Evolutionary conservation across 192 early-diverging fungal genomes (phyloP), one percentile per base, ranked within the genome.

Genomic region (Backusella tarrabulga): DNA sequence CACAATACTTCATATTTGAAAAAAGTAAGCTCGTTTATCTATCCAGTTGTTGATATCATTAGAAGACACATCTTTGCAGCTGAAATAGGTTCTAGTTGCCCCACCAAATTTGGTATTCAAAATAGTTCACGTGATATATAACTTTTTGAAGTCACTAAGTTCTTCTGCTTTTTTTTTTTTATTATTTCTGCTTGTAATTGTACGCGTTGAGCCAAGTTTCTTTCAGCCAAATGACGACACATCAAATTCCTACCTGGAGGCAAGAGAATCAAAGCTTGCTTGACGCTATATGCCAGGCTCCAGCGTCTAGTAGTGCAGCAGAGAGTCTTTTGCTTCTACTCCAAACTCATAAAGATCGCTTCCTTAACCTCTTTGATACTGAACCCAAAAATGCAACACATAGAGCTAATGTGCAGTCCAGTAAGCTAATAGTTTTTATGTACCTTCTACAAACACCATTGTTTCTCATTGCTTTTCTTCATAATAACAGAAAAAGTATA

Each of bases 401-500:
- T 52, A 75, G 81, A 67, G 40, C 44, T 14, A 56, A 36, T 29
- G 52, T 82, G n/a, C 60, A 76, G 34, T 71, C 66, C 35, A 77
- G 81, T 82, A 76, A 79, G 68, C 19, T 29, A 42, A 9, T 5
- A 35, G 56, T 50, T 6, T 17, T 63, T n/a, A 11, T 26, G 7
- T 17, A 17, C 11, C 32, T 40, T 6, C 1, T n/a, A 11, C 4
- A 26, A 36, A 41, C 3, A 14, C 9, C 6, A 35, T 23, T 40
- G 12, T 46, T 71, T 15, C 42, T 63, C n/a, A 42, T 70, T 71
- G 26, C 1, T 14, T 42, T 63, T 32, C 1, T 32, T 63, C 2
- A 29, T 29, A 29, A 26, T 63, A 23, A 63, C 67, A 88, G 86
- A 85, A 50, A 74, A 78, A 32, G 82, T 81, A 15, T 80, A 84